Conservation (phyloP, 208 protist species). For the Kentomonas sorsogonicus region DNA sequence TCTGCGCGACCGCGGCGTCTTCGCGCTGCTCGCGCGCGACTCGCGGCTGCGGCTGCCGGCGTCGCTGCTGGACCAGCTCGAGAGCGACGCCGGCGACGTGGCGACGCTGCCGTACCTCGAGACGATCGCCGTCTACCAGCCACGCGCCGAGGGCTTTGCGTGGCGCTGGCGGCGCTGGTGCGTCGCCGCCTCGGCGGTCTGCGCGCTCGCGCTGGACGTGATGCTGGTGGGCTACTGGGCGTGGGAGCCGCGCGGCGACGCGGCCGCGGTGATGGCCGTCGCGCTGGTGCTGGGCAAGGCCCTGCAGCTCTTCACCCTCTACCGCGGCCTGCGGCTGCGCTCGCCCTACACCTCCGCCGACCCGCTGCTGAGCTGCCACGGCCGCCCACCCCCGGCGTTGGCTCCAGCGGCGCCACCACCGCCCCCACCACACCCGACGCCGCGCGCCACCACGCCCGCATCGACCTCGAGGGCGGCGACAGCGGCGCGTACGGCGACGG, state of each 20-base stretch:
- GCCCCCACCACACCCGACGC: no score
- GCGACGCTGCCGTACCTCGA: conserved; percentile 24
- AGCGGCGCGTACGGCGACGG: no score
- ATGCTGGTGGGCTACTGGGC: conserved; percentile 2
- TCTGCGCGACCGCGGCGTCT: conserved; percentile 15
- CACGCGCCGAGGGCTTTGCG: conserved; percentile 28
- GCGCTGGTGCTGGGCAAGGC: not conserved
- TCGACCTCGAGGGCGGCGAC: no score
- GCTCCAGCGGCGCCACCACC: no score
- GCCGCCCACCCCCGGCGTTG: no score
- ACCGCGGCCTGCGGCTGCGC: no score
- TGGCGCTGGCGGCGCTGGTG: conserved; percentile 35
- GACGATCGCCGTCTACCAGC: conserved; percentile 20
- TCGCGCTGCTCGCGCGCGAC: conserved; percentile 25
- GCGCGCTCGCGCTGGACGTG: conserved; percentile 11
- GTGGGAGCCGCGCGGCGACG: not conserved
- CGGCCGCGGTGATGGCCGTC: not conserved
- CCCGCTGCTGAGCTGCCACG: no score
- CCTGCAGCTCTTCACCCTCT: not conserved
- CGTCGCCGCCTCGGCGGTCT: conserved; percentile 7
- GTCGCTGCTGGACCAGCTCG: conserved; percentile 22
- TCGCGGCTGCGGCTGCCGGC: conserved; percentile 17
- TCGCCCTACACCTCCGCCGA: no score
- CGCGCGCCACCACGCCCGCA: no score
- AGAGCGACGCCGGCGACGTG: conserved; percentile 18